phyloP scores from a whole-genome alignment of 2,329 filamentous ascomycete species.

The Oidium heveae region DNA sequence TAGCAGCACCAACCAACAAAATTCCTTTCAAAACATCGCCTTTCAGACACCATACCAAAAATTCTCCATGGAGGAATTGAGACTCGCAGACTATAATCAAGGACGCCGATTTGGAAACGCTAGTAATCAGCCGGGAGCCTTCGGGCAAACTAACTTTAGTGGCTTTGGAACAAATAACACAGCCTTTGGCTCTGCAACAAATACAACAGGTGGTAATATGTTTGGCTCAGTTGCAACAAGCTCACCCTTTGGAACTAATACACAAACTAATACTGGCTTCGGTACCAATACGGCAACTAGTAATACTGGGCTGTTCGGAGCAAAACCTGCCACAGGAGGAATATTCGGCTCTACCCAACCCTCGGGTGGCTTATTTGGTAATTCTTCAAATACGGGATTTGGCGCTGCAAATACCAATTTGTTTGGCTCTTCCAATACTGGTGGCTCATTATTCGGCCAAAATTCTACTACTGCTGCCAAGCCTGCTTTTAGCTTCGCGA shows the following conservation, averaged over 20 bases:
- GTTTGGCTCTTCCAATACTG: conserved; percentile 10
- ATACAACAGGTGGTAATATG: conserved; percentile 12
- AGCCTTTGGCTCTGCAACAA: conserved; percentile 9
- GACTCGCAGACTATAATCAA: conserved; percentile 68
- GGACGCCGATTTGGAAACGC: conserved; percentile 64
- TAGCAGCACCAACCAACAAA: conserved; percentile 23
- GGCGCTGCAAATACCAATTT: conserved; percentile 13
- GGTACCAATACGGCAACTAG: conserved; percentile 16
- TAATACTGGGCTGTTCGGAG: conserved; percentile 18
- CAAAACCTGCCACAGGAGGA: conserved; percentile 15
- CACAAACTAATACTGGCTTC: conserved; percentile 21
- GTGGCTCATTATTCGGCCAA: conserved; percentile 12
- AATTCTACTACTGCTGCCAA: conserved; percentile 17
- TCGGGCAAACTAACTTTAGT: conserved; percentile 24
- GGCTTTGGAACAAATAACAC: conserved; percentile 14
- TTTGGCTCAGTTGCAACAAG: conserved; percentile 18
- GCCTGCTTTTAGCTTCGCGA: conserved; percentile 13
- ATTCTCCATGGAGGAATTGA: conserved; percentile 68
- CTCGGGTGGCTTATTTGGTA: conserved; percentile 8
- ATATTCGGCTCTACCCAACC: conserved; percentile 17
- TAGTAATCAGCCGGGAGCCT: conserved; percentile 57
- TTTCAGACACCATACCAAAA: conserved; percentile 66
- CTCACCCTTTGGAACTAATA: conserved; percentile 21
- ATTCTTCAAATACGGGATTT: conserved; percentile 16
- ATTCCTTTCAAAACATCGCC: conserved; percentile 54